Percentiles rank a stretch among this genome's conserved stretches.
Evolutionary conservation across 768 basidiomycete species (phyloP).

Genomic region (Exsudoporus frostii): DNA sequence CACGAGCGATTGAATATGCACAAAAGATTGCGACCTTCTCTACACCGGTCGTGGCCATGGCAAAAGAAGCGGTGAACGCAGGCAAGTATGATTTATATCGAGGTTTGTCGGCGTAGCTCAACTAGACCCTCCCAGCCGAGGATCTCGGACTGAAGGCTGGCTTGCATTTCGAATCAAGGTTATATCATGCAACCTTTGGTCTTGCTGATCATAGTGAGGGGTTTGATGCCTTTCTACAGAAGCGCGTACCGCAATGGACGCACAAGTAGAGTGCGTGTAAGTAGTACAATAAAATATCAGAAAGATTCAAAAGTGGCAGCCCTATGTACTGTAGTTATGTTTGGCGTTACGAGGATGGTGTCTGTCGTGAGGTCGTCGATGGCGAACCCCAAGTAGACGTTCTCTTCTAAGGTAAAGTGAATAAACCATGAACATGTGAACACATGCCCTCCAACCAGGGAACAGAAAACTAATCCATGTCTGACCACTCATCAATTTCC

Average conservation of each 20-base stretch:
- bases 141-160: constrained; percentile 46
- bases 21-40: constrained; percentile 33
- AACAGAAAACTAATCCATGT: background rate
- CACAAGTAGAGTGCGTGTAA: constrained; percentile 32
- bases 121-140: constrained; percentile 32
- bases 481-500: constrained; percentile 16
- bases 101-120: background rate
- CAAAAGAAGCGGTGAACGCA: constrained; percentile 50
- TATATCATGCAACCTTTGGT: constrained; percentile 52
- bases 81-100: constrained; percentile 25
- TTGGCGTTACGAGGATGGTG: background rate
- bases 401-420: background rate
- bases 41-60: constrained; percentile 33
- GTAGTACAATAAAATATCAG: background rate
- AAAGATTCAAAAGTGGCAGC: background rate
- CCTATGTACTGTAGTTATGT: background rate
- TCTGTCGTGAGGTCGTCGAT: background rate
- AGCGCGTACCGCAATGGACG: constrained; percentile 43
- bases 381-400: background rate
- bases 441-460: too few relatives aligned
- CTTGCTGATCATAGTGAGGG: constrained; percentile 46
- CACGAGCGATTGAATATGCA: constrained; percentile 43
- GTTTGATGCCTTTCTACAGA: constrained; percentile 47
- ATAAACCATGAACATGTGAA: background rate
- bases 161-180: constrained; percentile 42